A percentile compares a stretch with the other conserved stretches of the same genome.
These are phyloP conservation scores for Calonectria crousiana DNA, from an alignment of 2,329 filamentous ascomycete genomes.

Conservation along the genomic window DNA sequence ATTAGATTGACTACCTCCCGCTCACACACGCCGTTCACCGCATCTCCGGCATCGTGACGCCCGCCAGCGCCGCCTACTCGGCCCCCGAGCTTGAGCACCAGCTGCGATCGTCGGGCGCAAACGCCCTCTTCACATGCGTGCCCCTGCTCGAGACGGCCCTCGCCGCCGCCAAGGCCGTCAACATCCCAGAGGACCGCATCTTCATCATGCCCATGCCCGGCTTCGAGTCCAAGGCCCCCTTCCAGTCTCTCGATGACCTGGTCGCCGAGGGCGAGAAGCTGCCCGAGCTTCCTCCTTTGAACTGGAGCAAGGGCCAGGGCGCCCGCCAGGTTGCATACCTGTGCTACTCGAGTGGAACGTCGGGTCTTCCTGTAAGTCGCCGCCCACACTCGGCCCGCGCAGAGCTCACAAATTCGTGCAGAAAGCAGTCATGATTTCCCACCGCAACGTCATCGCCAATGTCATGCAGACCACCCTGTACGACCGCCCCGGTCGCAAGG, in stretches of 20 bases:
- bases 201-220: conserved; percentile 78
- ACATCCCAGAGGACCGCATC: conserved; percentile 73
- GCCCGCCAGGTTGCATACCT: conserved; percentile 79
- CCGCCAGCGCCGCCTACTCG: conserved; percentile 82
- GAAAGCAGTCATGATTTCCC: conserved; percentile 89
- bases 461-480: conserved; percentile 70
- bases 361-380: conserved; percentile 75
- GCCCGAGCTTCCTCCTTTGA: conserved; percentile 65
- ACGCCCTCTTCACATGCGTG: conserved; percentile 78
- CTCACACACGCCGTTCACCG: conserved; percentile 81
- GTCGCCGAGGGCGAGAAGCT: conserved; percentile 70
- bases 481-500: conserved; percentile 53
- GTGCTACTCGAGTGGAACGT: conserved; percentile 85
- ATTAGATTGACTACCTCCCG: conserved; percentile 79
- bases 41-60: conserved; percentile 78
- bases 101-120: conserved; percentile 75
- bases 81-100: conserved; percentile 78
- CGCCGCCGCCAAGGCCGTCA: conserved; percentile 71
- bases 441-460: conserved; percentile 83
- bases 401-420: conserved; percentile 46
- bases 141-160: conserved; percentile 74
- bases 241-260: conserved; percentile 76
- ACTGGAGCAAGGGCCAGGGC: conserved; percentile 74
- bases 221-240: conserved; percentile 62
- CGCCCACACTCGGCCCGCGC: neutral